Conservation (phyloP, 2,329 filamentous ascomycete genomes). For the Colletotrichum phormii region DNA sequence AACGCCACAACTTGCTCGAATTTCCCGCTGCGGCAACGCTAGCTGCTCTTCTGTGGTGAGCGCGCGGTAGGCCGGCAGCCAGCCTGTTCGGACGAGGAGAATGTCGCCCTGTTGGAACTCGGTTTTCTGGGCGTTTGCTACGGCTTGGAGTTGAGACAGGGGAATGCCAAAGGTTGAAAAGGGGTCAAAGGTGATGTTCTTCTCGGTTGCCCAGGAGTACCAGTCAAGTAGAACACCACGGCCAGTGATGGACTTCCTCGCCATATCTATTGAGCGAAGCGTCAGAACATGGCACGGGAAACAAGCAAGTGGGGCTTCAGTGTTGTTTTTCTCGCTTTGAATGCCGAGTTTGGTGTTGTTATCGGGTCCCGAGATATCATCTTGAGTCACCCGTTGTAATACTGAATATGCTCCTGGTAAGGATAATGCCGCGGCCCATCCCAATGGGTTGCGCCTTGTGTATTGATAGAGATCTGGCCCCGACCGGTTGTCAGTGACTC, state of each 20-base stretch:
- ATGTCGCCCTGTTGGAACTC: conserved; percentile 4
- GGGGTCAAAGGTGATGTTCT: not conserved
- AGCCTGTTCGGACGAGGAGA: conserved; percentile 63
- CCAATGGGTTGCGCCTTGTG: too few species aligned
- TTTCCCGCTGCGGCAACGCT: not conserved
- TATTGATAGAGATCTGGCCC: too few species aligned
- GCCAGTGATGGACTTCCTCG: conserved; percentile 3
- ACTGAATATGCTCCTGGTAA: too few species aligned
- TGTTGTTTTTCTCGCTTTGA: too few species aligned
- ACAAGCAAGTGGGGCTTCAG: too few species aligned
- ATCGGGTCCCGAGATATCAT: too few species aligned
- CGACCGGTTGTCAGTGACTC: too few species aligned
- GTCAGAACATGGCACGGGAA: too few species aligned
- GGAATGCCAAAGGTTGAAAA: conserved; percentile 11
- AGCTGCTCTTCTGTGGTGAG: conserved; percentile 48
- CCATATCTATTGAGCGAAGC: not conserved
- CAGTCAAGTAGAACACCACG: conserved; percentile 8
- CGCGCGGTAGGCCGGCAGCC: conserved; percentile 55
- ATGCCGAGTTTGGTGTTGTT: too few species aligned
- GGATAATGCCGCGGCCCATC: too few species aligned
- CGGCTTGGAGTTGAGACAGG: conserved; percentile 1
- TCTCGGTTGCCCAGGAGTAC: not conserved
- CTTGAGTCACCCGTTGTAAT: too few species aligned
- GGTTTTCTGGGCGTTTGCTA: not conserved
- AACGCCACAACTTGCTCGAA: too few species aligned